Evolutionary conservation across 805 yeast species (phyloP).

Genomic region (Myxozyma mucilagina): DNA sequence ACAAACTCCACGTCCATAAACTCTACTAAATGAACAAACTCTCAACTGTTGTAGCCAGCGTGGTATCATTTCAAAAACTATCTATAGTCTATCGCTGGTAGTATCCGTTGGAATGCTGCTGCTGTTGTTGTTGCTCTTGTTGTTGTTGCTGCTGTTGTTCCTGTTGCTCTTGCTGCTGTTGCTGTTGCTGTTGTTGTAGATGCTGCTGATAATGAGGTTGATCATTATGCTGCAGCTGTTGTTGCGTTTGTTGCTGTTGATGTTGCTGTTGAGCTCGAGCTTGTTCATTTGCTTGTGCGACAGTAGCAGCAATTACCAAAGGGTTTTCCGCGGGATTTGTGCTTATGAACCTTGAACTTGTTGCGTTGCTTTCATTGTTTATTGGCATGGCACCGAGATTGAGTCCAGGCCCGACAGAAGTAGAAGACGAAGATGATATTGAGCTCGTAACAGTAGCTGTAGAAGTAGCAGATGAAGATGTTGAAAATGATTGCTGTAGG

Average conservation of each 20-base stretch:
- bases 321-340: conserved; percentile 1
- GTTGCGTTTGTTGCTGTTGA: not conserved
- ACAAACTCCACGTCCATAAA: too few relatives aligned
- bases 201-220: not conserved
- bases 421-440: not conserved
- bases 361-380: too few relatives aligned
- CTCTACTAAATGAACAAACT: too few relatives aligned
- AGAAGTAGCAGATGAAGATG: not conserved
- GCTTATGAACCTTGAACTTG: not conserved
- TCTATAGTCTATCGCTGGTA: too few relatives aligned
- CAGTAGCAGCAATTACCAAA: not conserved
- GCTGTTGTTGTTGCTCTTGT: too few relatives aligned
- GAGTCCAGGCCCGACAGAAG: not conserved
- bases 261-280: not conserved
- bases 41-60: too few relatives aligned
- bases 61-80: too few relatives aligned
- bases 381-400: not conserved
- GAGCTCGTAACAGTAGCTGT: not conserved
- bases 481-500: too few relatives aligned
- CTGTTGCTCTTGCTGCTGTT: too few relatives aligned
- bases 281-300: conserved; percentile 4
- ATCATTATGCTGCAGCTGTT: not conserved
- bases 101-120: too few relatives aligned
- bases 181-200: too few relatives aligned
- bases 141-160: too few relatives aligned